Evolutionary conservation across 257 asterid genomes (phyloP).

Genomic region (Pogostemon cablin): DNA sequence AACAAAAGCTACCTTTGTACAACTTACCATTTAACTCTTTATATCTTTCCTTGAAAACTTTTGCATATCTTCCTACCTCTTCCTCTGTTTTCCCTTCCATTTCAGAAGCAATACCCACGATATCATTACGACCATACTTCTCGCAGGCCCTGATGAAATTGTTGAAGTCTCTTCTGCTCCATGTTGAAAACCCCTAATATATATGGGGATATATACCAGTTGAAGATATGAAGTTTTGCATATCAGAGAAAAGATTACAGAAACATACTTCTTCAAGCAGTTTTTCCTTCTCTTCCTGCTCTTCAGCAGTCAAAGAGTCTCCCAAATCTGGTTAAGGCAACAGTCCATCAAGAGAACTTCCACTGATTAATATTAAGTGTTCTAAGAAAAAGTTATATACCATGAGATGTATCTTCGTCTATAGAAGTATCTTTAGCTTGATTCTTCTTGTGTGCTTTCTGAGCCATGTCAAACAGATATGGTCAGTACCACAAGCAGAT

Average conservation of each 20-base stretch:
- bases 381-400: constrained; percentile 38
- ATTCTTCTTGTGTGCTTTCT: constrained; percentile 76
- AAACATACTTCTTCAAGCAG: constrained; percentile 74
- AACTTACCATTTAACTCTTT: constrained; percentile 82
- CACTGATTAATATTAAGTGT: constrained; percentile 1
- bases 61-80: constrained; percentile 90
- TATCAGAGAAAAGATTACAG: not conserved
- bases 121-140: constrained; percentile 90
- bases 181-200: constrained; percentile 85
- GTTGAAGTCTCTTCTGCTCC: constrained; percentile 97
- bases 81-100: constrained; percentile 95
- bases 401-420: constrained; percentile 89
- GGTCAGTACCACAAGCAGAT: constrained; percentile 19
- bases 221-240: constrained; percentile 7
- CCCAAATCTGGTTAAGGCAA: constrained; percentile 60
- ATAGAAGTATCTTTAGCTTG: constrained; percentile 75
- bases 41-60: constrained; percentile 88
- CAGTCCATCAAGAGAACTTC: constrained; percentile 34
- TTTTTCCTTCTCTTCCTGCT: constrained; percentile 90
- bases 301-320: constrained; percentile 96
- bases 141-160: constrained; percentile 95
- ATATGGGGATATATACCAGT: constrained; percentile 22
- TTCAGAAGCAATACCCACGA: constrained; percentile 77
- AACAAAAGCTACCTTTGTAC: constrained; percentile 37
- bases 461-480: constrained; percentile 28